These are phyloP conservation scores for Tilletia indica DNA, from an alignment of 1,284 basidiomycete species.

Conservation along the genomic window DNA sequence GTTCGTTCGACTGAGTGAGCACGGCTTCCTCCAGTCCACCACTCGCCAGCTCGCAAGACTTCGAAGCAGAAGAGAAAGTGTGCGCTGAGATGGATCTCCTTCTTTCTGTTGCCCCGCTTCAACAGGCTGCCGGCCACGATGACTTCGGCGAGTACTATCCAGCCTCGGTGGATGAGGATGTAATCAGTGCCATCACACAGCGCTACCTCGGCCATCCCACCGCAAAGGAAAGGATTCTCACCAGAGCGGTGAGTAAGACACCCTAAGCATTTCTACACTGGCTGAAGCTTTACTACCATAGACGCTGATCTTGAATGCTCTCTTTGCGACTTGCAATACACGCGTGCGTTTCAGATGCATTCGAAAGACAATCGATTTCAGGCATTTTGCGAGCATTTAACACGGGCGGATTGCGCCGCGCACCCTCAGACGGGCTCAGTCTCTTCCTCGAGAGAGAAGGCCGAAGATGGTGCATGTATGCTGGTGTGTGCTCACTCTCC, in stretches of 20 bases:
- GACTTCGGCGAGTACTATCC: conserved; percentile 11
- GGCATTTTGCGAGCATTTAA: conserved; percentile 43
- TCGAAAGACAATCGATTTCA: conserved; percentile 38
- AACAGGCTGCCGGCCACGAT: neutral
- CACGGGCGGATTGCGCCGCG: conserved; percentile 36
- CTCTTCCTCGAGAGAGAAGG: neutral
- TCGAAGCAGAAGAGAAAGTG: too few species aligned
- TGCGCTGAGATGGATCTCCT: neutral
- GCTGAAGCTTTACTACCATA: neutral
- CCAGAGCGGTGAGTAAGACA: conserved; percentile 28
- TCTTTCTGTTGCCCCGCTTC: neutral
- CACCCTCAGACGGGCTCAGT: too few species aligned
- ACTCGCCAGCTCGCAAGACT: neutral
- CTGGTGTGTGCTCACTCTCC: neutral
- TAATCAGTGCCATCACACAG: conserved; percentile 25
- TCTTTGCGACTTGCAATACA: too few species aligned
- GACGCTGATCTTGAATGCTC: too few species aligned
- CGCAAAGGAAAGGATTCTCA: conserved; percentile 45
- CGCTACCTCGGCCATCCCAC: conserved; percentile 41
- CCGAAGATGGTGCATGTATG: conserved; percentile 12
- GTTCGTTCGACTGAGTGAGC: neutral
- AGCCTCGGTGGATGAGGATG: conserved; percentile 11
- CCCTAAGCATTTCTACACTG: neutral
- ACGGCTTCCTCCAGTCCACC: neutral
- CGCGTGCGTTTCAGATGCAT: neutral